Percentiles rank a stretch among this genome's conserved stretches.
Evolutionary conservation across 2,329 filamentous ascomycete species (phyloP).

Genomic region (Cordyceps fumosorosea): DNA sequence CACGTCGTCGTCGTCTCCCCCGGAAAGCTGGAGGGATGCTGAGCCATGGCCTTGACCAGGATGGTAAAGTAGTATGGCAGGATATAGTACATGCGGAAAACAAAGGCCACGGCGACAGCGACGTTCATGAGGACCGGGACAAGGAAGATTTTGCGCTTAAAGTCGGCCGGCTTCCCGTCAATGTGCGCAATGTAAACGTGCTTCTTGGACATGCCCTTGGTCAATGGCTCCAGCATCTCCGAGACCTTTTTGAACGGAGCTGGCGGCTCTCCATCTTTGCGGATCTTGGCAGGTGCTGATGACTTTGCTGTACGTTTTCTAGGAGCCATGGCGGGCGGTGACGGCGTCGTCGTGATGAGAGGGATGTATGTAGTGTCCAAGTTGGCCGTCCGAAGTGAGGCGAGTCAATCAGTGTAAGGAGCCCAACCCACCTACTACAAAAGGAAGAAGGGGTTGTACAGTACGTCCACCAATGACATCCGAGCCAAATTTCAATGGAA

Average conservation of each 20-base stretch:
- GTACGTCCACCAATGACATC: neutral
- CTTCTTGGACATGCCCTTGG: constrained; percentile 56
- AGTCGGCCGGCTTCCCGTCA: constrained; percentile 59
- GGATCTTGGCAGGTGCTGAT: constrained; percentile 16
- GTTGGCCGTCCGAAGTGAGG: neutral
- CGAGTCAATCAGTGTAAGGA: neutral
- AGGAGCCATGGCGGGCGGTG: constrained; percentile 18
- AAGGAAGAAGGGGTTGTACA: neutral
- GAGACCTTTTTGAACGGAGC: constrained; percentile 64
- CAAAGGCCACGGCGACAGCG: constrained; percentile 55
- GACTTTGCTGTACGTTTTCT: constrained; percentile 28
- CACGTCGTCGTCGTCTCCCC: constrained; percentile 51
- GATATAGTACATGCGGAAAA: constrained; percentile 62
- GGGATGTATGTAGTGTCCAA: neutral
- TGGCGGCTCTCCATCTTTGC: constrained; percentile 36
- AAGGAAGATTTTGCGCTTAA: constrained; percentile 78
- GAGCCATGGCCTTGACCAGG: constrained; percentile 56
- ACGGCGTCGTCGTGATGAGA: neutral
- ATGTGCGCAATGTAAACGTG: constrained; percentile 82
- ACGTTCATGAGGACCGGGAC: constrained; percentile 75
- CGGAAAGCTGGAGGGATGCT: constrained; percentile 60
- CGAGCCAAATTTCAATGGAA: neutral
- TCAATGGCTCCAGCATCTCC: constrained; percentile 56
- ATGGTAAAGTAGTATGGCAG: constrained; percentile 67
- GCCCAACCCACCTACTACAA: neutral